A percentile compares a stretch with the other conserved stretches of the same genome.
phyloP scores from a whole-genome alignment of 495 filamentous ascomycete genomes.

The Penicillium paxilli region DNA sequence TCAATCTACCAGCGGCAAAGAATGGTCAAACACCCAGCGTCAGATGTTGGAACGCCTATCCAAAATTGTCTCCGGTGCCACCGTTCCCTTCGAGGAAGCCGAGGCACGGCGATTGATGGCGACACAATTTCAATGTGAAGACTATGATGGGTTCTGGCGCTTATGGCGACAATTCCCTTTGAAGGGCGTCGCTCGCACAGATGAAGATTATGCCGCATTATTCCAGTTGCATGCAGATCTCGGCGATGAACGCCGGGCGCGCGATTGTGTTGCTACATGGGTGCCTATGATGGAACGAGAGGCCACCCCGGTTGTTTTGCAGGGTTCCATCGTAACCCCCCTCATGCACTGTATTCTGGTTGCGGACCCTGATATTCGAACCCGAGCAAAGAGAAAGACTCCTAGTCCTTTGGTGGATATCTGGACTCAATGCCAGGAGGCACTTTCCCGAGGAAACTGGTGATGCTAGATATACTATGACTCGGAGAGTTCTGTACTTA shows the following conservation, averaged over 20 bases:
- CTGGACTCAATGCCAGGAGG: slow-evolving; percentile 33
- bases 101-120: slow-evolving; percentile 49
- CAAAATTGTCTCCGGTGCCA: slow-evolving; percentile 34
- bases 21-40: slow-evolving; percentile 14
- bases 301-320: slow-evolving; percentile 47
- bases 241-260: slow-evolving; percentile 43
- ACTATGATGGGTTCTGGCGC: slow-evolving; percentile 62
- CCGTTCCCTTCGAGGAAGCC: slow-evolving; percentile 48
- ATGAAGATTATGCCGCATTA: slow-evolving; percentile 55
- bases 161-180: slow-evolving; percentile 58
- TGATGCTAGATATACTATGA: not conserved
- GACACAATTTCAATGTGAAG: slow-evolving; percentile 31
- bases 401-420: slow-evolving; percentile 22
- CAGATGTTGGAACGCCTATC: slow-evolving; percentile 17
- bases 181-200: slow-evolving; percentile 48
- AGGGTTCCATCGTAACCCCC: slow-evolving; percentile 37
- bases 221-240: slow-evolving; percentile 53
- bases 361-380: slow-evolving; percentile 48
- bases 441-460: slow-evolving; percentile 4
- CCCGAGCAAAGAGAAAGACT: slow-evolving; percentile 18
- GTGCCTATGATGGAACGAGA: slow-evolving; percentile 61
- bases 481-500: too few relatives aligned
- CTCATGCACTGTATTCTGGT: slow-evolving; percentile 53
- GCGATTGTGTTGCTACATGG: slow-evolving; percentile 49
- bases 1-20: not conserved